These are phyloP conservation scores for Gelatoporia subvermispora DNA, from an alignment of 768 basidiomycete genomes.

Conservation along the genomic window DNA sequence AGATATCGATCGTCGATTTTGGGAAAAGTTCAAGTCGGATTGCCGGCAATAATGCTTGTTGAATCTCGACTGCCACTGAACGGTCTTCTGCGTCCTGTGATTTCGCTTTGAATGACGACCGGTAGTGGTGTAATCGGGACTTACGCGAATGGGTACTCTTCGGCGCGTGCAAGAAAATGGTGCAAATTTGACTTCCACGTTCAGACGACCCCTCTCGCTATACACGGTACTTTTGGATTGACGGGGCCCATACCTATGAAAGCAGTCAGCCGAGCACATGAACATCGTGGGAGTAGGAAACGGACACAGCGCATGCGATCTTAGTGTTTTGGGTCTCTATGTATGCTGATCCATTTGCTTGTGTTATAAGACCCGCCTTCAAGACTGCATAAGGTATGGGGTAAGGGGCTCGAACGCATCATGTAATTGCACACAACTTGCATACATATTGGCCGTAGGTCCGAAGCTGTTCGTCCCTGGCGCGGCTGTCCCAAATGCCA, in stretches of 20 bases:
- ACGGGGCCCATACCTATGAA: slow-evolving; percentile 71
- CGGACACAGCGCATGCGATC: slow-evolving; percentile 94
- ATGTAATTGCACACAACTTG: slow-evolving; percentile 11
- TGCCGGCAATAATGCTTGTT: slow-evolving; percentile 80
- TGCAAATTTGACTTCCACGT: slow-evolving; percentile 94
- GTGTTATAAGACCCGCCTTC: slow-evolving; percentile 83
- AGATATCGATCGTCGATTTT: slow-evolving; percentile 91
- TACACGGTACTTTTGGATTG: slow-evolving; percentile 79
- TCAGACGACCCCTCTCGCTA: slow-evolving; percentile 83
- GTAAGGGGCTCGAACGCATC: too few species aligned
- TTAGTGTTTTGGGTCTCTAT: slow-evolving; percentile 91
- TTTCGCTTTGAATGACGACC: slow-evolving; percentile 1
- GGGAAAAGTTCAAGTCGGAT: slow-evolving; percentile 88
- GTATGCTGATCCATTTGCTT: slow-evolving; percentile 96
- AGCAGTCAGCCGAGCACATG: background rate
- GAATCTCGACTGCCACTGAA: slow-evolving; percentile 74
- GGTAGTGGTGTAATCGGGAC: slow-evolving; percentile 20
- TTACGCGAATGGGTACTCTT: slow-evolving; percentile 81
- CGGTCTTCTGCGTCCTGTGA: slow-evolving; percentile 90
- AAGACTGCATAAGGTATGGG: slow-evolving; percentile 51
- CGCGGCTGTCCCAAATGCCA: slow-evolving; percentile 38
- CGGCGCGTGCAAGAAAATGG: slow-evolving; percentile 83
- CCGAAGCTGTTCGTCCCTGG: slow-evolving; percentile 46
- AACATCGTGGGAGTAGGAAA: slow-evolving; percentile 18
- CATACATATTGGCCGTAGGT: slow-evolving; percentile 87